Evolutionary conservation across 805 yeast species (phyloP).

Genomic region (Candida corydali): DNA sequence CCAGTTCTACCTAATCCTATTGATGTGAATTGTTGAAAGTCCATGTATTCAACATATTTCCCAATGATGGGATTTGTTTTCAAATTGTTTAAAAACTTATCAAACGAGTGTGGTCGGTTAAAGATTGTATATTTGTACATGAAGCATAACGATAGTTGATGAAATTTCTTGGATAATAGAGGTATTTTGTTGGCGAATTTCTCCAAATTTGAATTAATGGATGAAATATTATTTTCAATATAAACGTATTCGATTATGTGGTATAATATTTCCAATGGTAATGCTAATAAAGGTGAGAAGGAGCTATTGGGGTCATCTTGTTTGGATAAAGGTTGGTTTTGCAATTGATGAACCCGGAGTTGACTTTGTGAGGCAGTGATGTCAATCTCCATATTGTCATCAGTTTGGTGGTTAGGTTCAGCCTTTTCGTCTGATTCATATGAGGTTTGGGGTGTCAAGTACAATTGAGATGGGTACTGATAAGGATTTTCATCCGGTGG

Average conservation of each 20-base stretch:
- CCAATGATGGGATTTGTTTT: slow-evolving; percentile 44
- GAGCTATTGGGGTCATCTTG: slow-evolving; percentile 2
- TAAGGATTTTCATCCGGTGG: slow-evolving; percentile 9
- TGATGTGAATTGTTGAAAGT: slow-evolving; percentile 84
- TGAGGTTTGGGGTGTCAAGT: slow-evolving; percentile 25
- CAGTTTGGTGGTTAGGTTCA: background rate
- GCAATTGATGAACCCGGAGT: slow-evolving; percentile 5
- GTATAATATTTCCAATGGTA: slow-evolving; percentile 55
- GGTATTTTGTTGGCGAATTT: slow-evolving; percentile 50
- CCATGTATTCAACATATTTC: slow-evolving; percentile 67
- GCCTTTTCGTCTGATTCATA: slow-evolving; percentile 14
- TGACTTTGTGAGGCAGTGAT: background rate
- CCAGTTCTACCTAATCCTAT: slow-evolving; percentile 88
- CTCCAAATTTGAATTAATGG: slow-evolving; percentile 49
- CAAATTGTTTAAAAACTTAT: slow-evolving; percentile 57
- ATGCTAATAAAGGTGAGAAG: slow-evolving; percentile 15
- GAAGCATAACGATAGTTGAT: slow-evolving; percentile 53
- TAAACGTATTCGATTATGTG: slow-evolving; percentile 53
- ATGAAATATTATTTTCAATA: slow-evolving; percentile 49
- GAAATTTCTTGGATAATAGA: slow-evolving; percentile 54
- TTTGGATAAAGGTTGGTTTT: slow-evolving; percentile 4
- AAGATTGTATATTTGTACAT: slow-evolving; percentile 66
- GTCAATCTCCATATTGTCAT: background rate
- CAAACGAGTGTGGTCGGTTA: slow-evolving; percentile 77
- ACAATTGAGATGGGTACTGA: slow-evolving; percentile 13